Conservation (phyloP, 2,329 filamentous ascomycete genomes). For the Ascochyta rabiei region DNA sequence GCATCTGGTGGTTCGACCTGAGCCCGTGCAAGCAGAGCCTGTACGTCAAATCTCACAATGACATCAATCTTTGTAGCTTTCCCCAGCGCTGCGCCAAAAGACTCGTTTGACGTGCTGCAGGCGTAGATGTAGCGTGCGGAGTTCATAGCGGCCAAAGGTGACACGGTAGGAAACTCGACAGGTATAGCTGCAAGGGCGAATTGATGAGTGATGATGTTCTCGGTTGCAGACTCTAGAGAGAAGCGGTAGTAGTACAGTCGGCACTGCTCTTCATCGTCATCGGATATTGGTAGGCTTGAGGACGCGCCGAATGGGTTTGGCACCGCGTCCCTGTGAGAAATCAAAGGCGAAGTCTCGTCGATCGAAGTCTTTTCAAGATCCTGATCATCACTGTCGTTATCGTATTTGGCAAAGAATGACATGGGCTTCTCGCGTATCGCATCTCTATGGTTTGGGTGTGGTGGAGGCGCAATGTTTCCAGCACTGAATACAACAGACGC, state of each 20-base stretch:
- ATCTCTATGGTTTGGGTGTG: constrained; percentile 32
- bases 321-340: constrained; percentile 2
- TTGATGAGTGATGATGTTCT: constrained; percentile 61
- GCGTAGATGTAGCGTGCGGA: constrained; percentile 69
- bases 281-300: constrained; percentile 30
- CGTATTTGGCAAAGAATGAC: constrained; percentile 56
- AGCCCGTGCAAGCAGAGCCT: constrained; percentile 60
- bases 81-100: constrained; percentile 66
- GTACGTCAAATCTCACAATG: constrained; percentile 66
- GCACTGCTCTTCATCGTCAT: constrained; percentile 67
- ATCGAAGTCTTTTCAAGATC: constrained; percentile 36
- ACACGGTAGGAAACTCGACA: constrained; percentile 71
- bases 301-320: constrained; percentile 15
- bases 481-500: constrained; percentile 68
- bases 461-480: constrained; percentile 65
- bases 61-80: constrained; percentile 70
- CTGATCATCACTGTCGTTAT: constrained; percentile 37
- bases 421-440: constrained; percentile 47
- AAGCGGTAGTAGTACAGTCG: constrained; percentile 74
- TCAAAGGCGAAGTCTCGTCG: constrained; percentile 34
- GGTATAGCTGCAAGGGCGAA: constrained; percentile 69
- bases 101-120: constrained; percentile 64
- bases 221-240: constrained; percentile 46
- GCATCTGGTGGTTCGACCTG: constrained; percentile 52
- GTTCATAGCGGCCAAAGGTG: constrained; percentile 62